These are phyloP conservation scores for Terana coerulea DNA, from an alignment of 768 basidiomycete genomes.

Conservation along the genomic window DNA sequence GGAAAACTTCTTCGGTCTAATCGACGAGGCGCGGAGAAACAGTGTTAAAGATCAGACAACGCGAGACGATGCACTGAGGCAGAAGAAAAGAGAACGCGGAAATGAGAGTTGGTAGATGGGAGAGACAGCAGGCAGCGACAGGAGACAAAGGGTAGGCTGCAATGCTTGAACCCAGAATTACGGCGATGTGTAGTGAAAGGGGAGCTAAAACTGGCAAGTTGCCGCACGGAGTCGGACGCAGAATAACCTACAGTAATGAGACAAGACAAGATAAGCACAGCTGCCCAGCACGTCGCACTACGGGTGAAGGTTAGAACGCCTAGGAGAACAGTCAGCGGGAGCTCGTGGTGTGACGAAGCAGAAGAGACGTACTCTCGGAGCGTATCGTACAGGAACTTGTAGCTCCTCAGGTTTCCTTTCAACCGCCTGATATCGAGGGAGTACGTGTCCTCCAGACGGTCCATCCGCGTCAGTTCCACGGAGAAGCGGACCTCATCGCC, in stretches of 20 bases:
- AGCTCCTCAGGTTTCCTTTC: slow-evolving; percentile 90
- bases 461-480: slow-evolving; percentile 88
- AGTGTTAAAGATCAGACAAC: no score
- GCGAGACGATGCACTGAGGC: no score
- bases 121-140: not conserved
- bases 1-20: no score
- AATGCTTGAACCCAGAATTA: slow-evolving; percentile 3
- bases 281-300: no score
- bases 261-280: not conserved
- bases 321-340: slow-evolving; percentile 3
- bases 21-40: no score
- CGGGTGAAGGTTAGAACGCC: slow-evolving; percentile 27
- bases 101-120: slow-evolving; percentile 1
- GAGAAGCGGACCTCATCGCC: slow-evolving; percentile 97
- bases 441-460: slow-evolving; percentile 79
- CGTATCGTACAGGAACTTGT: slow-evolving; percentile 88
- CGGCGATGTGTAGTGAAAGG: slow-evolving; percentile 1
- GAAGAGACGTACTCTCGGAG: slow-evolving; percentile 78
- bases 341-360: no score
- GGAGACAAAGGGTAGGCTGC: not conserved
- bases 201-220: not conserved
- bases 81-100: not conserved
- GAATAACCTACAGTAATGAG: not conserved
- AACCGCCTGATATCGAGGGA: slow-evolving; percentile 89
- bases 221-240: not conserved